Conservation (phyloP, 352 stramenopile species). For the Phytophthora vignae region DNA sequence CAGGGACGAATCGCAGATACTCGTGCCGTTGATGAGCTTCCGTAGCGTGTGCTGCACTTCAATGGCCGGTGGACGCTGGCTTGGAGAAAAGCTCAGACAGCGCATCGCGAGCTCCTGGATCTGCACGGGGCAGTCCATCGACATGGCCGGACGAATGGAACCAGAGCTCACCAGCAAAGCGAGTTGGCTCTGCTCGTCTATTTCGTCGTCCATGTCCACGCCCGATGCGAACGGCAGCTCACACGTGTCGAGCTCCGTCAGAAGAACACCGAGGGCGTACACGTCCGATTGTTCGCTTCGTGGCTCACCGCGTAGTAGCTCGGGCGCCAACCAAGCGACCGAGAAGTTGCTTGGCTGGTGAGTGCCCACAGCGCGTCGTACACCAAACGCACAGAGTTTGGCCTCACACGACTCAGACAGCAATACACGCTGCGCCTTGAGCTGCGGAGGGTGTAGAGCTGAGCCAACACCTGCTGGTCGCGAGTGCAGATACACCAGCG, state of each 20-base stretch:
- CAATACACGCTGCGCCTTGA: slow-evolving; percentile 56
- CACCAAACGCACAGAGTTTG: slow-evolving; percentile 62
- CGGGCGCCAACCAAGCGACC: slow-evolving; percentile 61
- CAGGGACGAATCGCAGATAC: slow-evolving; percentile 31
- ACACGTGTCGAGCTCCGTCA: slow-evolving; percentile 73
- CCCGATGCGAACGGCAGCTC: slow-evolving; percentile 51
- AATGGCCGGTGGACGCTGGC: slow-evolving; percentile 42
- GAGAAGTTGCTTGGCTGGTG: slow-evolving; percentile 34
- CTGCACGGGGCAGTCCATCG: slow-evolving; percentile 49
- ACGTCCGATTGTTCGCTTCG: slow-evolving; percentile 45
- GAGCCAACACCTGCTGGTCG: slow-evolving; percentile 24
- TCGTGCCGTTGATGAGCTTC: slow-evolving; percentile 48
- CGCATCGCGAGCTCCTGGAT: slow-evolving; percentile 55
- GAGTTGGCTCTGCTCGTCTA: slow-evolving; percentile 51
- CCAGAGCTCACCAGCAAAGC: slow-evolving; percentile 58
- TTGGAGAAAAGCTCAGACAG: slow-evolving; percentile 57
- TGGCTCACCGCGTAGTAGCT: slow-evolving; percentile 51
- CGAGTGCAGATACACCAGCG: slow-evolving; percentile 59
- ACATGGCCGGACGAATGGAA: slow-evolving; percentile 53
- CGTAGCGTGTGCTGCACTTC: slow-evolving; percentile 53
- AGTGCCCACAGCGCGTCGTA: slow-evolving; percentile 27
- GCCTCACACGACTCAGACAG: slow-evolving; percentile 52
- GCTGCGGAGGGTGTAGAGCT: slow-evolving; percentile 39
- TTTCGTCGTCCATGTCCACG: slow-evolving; percentile 49
- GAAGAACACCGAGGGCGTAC: slow-evolving; percentile 59